Conservation (phyloP, 805 yeast genomes). For the Lipomyces chichibuensis region DNA sequence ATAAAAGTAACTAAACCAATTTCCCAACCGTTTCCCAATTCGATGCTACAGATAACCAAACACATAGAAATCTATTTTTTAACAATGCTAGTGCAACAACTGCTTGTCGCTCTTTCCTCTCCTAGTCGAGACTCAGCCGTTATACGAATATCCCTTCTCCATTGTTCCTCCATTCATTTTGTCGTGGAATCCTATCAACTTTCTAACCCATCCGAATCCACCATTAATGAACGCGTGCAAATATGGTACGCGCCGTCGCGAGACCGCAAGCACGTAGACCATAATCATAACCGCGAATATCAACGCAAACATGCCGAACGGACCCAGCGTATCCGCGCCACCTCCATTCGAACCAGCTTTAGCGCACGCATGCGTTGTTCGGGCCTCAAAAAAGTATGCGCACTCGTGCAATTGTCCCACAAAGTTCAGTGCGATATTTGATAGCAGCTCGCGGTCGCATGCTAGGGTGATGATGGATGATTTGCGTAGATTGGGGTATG, state of each 20-base stretch:
- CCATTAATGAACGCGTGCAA: constrained; percentile 28
- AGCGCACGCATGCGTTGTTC: constrained; percentile 86
- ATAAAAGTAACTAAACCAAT: not conserved
- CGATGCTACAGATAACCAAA: not conserved
- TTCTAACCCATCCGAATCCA: constrained; percentile 9
- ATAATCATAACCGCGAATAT: constrained; percentile 27
- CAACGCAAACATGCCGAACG: constrained; percentile 58
- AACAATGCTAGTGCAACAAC: no score
- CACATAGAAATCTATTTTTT: not conserved
- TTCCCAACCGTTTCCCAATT: not conserved
- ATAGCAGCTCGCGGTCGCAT: constrained; percentile 75
- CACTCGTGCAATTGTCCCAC: constrained; percentile 77
- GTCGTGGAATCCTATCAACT: not conserved
- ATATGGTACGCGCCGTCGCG: constrained; percentile 33
- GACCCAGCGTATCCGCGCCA: constrained; percentile 56
- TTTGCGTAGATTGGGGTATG: constrained; percentile 55
- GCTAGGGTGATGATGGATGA: constrained; percentile 71
- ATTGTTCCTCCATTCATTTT: not conserved
- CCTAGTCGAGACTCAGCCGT: not conserved
- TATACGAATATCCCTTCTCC: not conserved
- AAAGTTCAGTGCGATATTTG: constrained; percentile 55
- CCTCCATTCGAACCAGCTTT: constrained; percentile 55
- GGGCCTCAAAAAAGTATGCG: constrained; percentile 78
- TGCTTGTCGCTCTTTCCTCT: not conserved
- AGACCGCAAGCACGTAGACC: constrained; percentile 32